Percentiles rank a stretch among this genome's conserved stretches.
Evolutionary conservation across 257 asterid species (phyloP).

Genomic region (Fraxinus excelsior): DNA sequence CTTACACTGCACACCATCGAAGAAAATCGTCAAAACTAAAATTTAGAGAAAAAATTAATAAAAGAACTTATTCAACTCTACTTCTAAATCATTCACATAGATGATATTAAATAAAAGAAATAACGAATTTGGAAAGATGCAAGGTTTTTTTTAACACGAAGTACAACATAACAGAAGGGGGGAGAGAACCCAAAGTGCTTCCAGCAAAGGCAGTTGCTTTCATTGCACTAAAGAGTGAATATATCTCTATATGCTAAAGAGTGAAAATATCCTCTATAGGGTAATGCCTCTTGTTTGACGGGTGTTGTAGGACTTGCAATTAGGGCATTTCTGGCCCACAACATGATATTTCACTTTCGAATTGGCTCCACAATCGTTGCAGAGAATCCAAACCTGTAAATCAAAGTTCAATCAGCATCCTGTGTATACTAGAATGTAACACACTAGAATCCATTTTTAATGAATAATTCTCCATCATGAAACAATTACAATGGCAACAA

Average conservation of each 20-base stretch:
- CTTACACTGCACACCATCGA: too few species aligned
- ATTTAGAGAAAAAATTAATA: too few species aligned
- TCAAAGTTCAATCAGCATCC: not conserved
- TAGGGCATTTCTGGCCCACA: constrained; percentile 63
- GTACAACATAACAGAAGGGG: not conserved
- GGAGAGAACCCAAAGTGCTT: not conserved
- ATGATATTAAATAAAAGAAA: not conserved
- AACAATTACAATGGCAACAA: not conserved
- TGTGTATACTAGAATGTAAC: not conserved
- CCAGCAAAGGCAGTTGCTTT: not conserved
- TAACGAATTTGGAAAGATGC: too few species aligned
- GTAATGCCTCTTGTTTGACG: constrained; percentile 55
- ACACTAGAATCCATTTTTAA: not conserved
- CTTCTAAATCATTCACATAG: too few species aligned
- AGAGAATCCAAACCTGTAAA: constrained; percentile 64
- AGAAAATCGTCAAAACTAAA: too few species aligned
- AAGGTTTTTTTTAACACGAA: too few species aligned
- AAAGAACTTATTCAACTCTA: too few species aligned
- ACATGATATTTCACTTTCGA: constrained; percentile 61
- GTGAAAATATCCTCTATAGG: too few species aligned
- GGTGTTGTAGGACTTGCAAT: constrained; percentile 71
- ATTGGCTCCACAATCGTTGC: constrained; percentile 69
- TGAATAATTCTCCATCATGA: not conserved
- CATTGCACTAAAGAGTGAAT: constrained; percentile 1
- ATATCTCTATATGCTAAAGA: constrained; percentile 15